Evolutionary conservation across 129 eudicot species (phyloP).

Genomic region (Dittrichia graveolens): DNA sequence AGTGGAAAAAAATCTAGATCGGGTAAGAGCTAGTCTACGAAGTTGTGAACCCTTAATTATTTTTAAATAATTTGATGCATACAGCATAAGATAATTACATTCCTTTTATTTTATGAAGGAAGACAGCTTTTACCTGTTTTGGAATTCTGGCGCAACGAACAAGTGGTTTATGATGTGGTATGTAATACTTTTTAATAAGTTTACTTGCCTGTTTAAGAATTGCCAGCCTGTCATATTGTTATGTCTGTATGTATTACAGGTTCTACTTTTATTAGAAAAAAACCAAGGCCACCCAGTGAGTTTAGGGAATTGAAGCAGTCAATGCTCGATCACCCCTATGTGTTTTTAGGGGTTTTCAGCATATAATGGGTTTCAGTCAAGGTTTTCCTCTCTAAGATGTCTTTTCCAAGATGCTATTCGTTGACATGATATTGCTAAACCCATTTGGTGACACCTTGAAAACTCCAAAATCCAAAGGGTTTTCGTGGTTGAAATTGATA

Average conservation of each 20-base stretch:
- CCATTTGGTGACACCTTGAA: no score
- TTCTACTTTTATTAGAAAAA: neutral
- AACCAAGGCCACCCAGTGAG: no score
- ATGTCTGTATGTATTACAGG: neutral
- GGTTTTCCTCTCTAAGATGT: no score
- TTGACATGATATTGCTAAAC: no score
- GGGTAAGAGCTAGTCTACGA: conserved; percentile 36
- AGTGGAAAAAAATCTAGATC: conserved; percentile 65
- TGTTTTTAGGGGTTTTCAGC: no score
- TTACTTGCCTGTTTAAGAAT: neutral
- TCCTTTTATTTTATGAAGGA: conserved; percentile 46
- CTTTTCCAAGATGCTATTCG: no score
- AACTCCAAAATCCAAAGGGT: no score
- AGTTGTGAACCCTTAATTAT: neutral
- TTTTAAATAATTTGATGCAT: neutral
- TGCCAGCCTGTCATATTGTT: neutral
- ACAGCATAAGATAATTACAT: neutral
- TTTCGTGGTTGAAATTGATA: no score
- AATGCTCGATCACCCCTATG: no score
- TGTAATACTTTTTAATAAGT: conserved; percentile 24
- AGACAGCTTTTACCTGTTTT: conserved; percentile 63
- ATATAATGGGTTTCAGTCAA: no score
- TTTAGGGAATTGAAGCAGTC: neutral
- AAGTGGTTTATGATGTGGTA: conserved; percentile 57
- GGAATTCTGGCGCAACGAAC: conserved; percentile 80